These are phyloP conservation scores for Phytomonas sp. DNA, from an alignment of 208 protist genomes.

Conservation along the genomic window DNA sequence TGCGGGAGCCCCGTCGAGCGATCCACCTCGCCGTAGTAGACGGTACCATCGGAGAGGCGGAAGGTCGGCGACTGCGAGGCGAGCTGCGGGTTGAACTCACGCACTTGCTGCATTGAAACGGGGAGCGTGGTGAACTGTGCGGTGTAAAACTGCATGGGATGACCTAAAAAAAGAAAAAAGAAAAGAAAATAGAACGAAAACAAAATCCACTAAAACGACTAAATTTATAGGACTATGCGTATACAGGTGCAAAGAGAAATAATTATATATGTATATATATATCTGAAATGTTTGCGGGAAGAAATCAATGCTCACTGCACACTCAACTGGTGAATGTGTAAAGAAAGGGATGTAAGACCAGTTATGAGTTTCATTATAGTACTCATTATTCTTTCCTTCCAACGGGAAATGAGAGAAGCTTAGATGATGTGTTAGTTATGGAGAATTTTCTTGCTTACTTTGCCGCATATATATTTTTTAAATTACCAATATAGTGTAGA, in stretches of 20 bases:
- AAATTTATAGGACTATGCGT: neutral
- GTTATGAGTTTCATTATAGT: no score
- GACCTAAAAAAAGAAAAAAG: neutral
- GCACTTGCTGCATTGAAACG: constrained; percentile 58
- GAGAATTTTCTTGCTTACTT: no score
- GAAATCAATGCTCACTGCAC: no score
- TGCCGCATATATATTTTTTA: no score
- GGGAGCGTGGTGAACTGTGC: constrained; percentile 18
- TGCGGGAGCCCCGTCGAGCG: constrained; percentile 34
- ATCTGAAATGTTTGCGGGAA: neutral
- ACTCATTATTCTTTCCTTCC: no score
- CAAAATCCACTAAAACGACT: neutral
- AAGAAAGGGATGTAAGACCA: no score
- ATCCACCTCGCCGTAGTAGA: constrained; percentile 73
- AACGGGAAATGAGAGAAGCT: no score
- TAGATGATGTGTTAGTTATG: no score
- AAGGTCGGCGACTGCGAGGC: constrained; percentile 22
- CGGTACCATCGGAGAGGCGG: constrained; percentile 41
- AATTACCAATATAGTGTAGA: neutral
- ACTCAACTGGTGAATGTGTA: no score
- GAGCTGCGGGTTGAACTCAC: constrained; percentile 30
- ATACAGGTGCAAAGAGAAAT: neutral
- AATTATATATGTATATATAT: neutral
- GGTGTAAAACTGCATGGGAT: neutral
- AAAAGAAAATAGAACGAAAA: constrained; percentile 6